A percentile compares a stretch with the other conserved stretches of the same genome.
Evolutionary conservation across 169 alveolate genomes (phyloP).

Genomic region (Plasmodium ovale): DNA sequence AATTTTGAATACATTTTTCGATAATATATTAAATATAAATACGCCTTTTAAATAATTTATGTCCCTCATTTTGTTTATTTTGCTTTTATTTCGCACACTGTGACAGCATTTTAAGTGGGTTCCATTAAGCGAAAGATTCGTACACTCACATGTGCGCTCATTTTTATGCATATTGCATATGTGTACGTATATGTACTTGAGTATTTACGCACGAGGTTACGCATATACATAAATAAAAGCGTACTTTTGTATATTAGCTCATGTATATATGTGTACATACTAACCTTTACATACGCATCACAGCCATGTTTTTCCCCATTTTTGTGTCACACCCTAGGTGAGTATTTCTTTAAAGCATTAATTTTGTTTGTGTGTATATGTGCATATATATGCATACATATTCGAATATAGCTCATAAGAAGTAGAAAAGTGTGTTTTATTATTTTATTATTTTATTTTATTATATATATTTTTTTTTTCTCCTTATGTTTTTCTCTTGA

Average conservation of each 20-base stretch:
- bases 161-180: too few species aligned
- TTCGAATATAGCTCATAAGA: too few species aligned
- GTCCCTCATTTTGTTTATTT: background rate
- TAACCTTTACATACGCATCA: background rate
- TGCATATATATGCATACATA: background rate
- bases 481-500: background rate
- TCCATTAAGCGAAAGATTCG: background rate
- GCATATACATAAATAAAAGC: too few species aligned
- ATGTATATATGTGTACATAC: background rate
- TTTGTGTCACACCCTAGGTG: background rate
- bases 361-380: background rate
- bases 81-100: background rate
- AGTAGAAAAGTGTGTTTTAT: background rate
- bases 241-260: too few species aligned
- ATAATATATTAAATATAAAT: too few species aligned
- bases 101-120: background rate
- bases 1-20: background rate
- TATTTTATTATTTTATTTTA: too few species aligned
- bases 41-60: background rate
- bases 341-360: background rate
- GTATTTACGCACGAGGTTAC: too few species aligned
- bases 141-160: too few species aligned
- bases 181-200: too few species aligned
- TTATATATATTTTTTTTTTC: too few species aligned
- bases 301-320: background rate